Evolutionary conservation across 2,329 filamentous ascomycete species (phyloP), one percentile per base, ranked within the genome.

Genomic region (Botrytis galanthina): DNA sequence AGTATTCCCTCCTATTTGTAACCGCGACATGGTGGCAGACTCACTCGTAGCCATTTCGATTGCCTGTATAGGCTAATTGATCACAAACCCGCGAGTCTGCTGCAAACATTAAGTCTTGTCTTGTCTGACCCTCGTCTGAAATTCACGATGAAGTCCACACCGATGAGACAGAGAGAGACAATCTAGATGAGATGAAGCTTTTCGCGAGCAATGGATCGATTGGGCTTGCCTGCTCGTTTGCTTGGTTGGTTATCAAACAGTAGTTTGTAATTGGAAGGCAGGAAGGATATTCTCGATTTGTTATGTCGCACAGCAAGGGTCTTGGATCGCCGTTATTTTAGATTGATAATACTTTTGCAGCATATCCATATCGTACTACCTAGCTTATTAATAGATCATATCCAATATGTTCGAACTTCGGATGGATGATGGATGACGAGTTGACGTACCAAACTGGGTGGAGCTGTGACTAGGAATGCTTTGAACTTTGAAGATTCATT

Each of bases 371-470:
- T 42, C 3, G 39, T 42, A 3, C 48, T n/a, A 22, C 35, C 35
- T n/a, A 26, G 59, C 35, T 39, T 61, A 61, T 37, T 62, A 62
- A 42, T 62, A 62, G 60, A 62, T 62, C 37, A 39, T 39, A 16
- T 62, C 60, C 26, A 39, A 42, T 62, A 26, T 42, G 35, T 9
- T 62, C 39, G 9, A 42, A 42, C 39, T 42, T 42, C 26, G 35
- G 37, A 42, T 61, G 60, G 60, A 62, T 62, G 37, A 42, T 61
- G 60, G 60, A 62, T 62, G 60, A 62, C 60, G 60, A 39, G 60
- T 62, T 62, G 60, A 62, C n/a, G 7, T 18, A 37, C 20, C 22
- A 26, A 60, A 37, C 22, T 22, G 26, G 59, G 20, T 61, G 59
- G 59, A 61, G 51, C 51, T 29, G n/a, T n/a, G 48, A 51, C 26